These are phyloP conservation scores for Boletus speciosus DNA, from an alignment of 768 basidiomycete genomes.

Conservation along the genomic window DNA sequence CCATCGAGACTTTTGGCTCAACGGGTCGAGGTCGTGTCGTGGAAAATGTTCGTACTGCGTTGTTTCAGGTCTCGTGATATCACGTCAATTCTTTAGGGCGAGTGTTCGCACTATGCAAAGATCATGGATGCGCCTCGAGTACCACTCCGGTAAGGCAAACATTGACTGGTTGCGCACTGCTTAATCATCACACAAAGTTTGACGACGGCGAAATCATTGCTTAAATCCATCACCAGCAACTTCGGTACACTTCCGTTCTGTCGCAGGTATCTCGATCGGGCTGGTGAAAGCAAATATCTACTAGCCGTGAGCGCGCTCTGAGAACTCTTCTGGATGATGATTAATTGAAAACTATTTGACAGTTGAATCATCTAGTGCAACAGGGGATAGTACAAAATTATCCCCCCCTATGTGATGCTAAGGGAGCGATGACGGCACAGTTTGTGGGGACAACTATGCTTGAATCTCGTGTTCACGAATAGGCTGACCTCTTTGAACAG, in stretches of 20 bases:
- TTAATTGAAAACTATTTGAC: not conserved
- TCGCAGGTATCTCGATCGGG: constrained; percentile 88
- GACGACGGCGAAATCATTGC: constrained; percentile 78
- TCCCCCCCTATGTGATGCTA: constrained; percentile 84
- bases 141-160: constrained; percentile 59
- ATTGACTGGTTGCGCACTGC: not conserved
- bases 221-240: constrained; percentile 84
- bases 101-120: constrained; percentile 90
- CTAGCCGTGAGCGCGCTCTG: constrained; percentile 59
- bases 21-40: constrained; percentile 88
- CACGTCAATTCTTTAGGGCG: constrained; percentile 52
- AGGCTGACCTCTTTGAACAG: constrained; percentile 35
- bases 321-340: not conserved
- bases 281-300: constrained; percentile 90
- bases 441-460: constrained; percentile 49
- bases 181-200: constrained; percentile 46
- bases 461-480: not conserved
- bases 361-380: constrained; percentile 87
- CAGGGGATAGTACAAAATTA: constrained; percentile 90
- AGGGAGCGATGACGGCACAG: constrained; percentile 92
- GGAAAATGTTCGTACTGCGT: constrained; percentile 55
- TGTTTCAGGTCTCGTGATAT: not conserved
- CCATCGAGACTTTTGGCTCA: constrained; percentile 98
- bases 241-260: constrained; percentile 97
- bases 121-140: constrained; percentile 66